Evolutionary conservation across 2,329 filamentous ascomycete genomes (phyloP), one percentile per base, ranked within the genome.

Genomic region (Juglanconis sp.): DNA sequence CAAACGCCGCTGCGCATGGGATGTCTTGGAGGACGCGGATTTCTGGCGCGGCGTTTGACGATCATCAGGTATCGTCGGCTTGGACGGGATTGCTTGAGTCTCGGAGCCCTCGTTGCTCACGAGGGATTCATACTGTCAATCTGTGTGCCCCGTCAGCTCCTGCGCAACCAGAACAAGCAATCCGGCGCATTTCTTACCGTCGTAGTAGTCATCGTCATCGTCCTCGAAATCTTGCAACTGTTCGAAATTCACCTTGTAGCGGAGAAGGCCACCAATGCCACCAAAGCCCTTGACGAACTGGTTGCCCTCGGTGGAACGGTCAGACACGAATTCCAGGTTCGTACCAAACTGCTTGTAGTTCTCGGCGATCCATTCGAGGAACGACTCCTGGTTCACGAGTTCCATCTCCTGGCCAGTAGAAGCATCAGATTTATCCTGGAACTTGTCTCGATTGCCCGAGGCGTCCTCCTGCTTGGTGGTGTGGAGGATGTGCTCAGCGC

Each of bases 241-340:
- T 80, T 99, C 96, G 80, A 99, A 99, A 83, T 99, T 99, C 83
- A 99, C 92, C 83, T 97, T 97, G 87, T 99, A 99, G 69, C 95
- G 92, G 74, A 99, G 87, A 72, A 99, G 89, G 66, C 94, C 94
- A 68, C 95, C 95, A 70, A 99, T 96, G 73, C 95, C 95, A 88
- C 95, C 95, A 73, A 99, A 99, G 65, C 95, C 95, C 82, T 97
- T 98, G 72, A 99, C 95, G 79, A 99, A 99, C 82, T 99, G 95
- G 80, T 99, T 99, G 74, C 95, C 95, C 80, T 99, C 95, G 63
- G 91, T 96, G 63, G 94, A 98, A 67, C 92, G 89, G 75, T 99
- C 96, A 53, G 95, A 97, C 66, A 99, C 95, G 69, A 99, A 99
- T 76, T 99, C 95, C 48, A 99, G 86, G 36, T 87, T 89, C 56